These are phyloP conservation scores for Mortierella sp. DNA, from an alignment of 371 early-diverging fungal genomes.

Conservation along the genomic window DNA sequence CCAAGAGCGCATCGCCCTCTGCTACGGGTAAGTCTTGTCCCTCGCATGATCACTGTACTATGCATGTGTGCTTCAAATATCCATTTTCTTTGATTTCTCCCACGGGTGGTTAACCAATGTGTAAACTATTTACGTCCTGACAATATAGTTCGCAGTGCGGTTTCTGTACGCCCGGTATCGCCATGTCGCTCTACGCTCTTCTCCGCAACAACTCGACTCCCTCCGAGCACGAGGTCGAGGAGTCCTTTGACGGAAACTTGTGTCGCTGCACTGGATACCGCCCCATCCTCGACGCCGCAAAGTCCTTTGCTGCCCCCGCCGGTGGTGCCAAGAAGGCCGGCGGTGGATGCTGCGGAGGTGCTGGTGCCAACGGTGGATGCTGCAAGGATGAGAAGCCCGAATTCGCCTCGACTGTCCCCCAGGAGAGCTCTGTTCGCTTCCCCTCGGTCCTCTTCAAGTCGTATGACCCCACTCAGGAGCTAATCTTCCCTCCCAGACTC, in stretches of 20 bases:
- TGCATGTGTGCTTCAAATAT: not conserved
- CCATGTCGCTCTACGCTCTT: slow-evolving; percentile 83
- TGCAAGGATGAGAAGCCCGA: slow-evolving; percentile 56
- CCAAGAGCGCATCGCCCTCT: slow-evolving; percentile 72
- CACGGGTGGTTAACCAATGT: not conserved
- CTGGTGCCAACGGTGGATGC: slow-evolving; percentile 54
- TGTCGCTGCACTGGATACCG: slow-evolving; percentile 90
- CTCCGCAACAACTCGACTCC: slow-evolving; percentile 74
- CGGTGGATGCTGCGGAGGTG: slow-evolving; percentile 57
- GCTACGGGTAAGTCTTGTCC: slow-evolving; percentile 61
- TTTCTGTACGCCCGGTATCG: slow-evolving; percentile 88
- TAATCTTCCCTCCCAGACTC: slow-evolving; percentile 72
- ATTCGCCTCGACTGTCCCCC: slow-evolving; percentile 45
- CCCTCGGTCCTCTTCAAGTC: slow-evolving; percentile 61
- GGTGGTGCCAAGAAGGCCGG: slow-evolving; percentile 38
- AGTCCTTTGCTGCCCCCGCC: slow-evolving; percentile 64
- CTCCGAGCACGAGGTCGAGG: slow-evolving; percentile 78
- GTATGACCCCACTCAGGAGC: slow-evolving; percentile 70
- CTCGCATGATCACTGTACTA: not conserved
- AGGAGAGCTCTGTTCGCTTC: slow-evolving; percentile 56
- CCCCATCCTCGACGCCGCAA: slow-evolving; percentile 85
- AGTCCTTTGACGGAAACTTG: slow-evolving; percentile 86
- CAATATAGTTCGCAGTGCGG: slow-evolving; percentile 82
- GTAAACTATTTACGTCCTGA: not conserved
- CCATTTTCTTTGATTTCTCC: not conserved